phyloP scores from a whole-genome alignment of 371 early-diverging fungal genomes.

The Aphelidium insulamus region DNA sequence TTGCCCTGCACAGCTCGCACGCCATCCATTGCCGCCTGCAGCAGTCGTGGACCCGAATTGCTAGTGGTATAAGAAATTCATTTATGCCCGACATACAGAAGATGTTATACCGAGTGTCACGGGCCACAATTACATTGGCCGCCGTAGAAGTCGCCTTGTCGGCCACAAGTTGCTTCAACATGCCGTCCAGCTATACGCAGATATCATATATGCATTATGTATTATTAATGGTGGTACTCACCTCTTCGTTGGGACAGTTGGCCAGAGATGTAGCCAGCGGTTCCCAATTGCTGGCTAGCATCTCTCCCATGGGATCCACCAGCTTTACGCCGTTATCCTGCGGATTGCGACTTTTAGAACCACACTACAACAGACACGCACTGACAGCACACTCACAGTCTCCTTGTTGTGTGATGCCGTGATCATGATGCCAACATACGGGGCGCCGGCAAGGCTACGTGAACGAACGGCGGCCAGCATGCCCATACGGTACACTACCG shows the following conservation, averaged over 20 bases:
- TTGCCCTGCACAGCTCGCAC: slow-evolving; percentile 42
- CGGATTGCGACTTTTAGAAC: neutral
- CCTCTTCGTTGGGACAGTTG: slow-evolving; percentile 59
- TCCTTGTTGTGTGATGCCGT: slow-evolving; percentile 98
- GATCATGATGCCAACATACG: slow-evolving; percentile 96
- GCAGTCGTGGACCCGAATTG: slow-evolving; percentile 44
- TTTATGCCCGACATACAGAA: slow-evolving; percentile 2
- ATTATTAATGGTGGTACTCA: too few species aligned
- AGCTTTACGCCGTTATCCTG: slow-evolving; percentile 98
- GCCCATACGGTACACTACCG: slow-evolving; percentile 87
- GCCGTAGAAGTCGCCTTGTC: too few species aligned
- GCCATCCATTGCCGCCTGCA: slow-evolving; percentile 54
- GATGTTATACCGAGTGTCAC: slow-evolving; percentile 65
- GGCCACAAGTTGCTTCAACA: too few species aligned
- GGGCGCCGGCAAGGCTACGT: slow-evolving; percentile 53
- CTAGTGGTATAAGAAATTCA: slow-evolving; percentile 2
- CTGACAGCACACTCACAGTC: neutral
- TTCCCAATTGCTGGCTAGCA: slow-evolving; percentile 96
- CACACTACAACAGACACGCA: neutral
- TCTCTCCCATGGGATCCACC: slow-evolving; percentile 96
- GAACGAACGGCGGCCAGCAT: slow-evolving; percentile 82
- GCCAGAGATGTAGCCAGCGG: slow-evolving; percentile 70
- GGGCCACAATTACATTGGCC: slow-evolving; percentile 56
- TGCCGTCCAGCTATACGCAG: too few species aligned
- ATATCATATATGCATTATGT: too few species aligned